These are phyloP conservation scores for Gossypium thurberi DNA, from an alignment of 345 rosid genomes.

Conservation along the genomic window DNA sequence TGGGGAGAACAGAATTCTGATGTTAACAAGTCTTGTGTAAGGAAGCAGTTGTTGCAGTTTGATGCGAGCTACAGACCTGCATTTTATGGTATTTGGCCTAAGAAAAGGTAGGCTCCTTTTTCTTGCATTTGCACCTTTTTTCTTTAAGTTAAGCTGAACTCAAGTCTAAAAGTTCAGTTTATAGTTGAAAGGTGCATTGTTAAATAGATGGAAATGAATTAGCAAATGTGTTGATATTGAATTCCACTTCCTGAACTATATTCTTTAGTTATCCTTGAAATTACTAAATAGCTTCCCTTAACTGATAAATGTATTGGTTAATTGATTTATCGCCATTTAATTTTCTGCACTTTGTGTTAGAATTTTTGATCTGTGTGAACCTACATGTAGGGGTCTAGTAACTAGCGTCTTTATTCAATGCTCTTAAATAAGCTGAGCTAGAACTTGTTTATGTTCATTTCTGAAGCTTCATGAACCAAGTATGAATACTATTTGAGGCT, in stretches of 20 bases:
- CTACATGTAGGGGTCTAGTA: background rate
- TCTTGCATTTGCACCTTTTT: background rate
- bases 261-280: background rate
- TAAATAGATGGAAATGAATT: background rate
- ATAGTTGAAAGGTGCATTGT: background rate
- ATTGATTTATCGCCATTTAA: background rate
- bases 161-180: background rate
- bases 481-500: background rate
- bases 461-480: background rate
- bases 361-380: background rate
- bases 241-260: background rate
- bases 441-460: background rate
- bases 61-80: slow-evolving; percentile 82
- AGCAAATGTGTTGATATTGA: background rate
- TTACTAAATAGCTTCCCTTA: background rate
- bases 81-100: slow-evolving; percentile 89
- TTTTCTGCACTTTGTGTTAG: background rate
- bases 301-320: background rate
- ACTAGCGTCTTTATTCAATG: background rate
- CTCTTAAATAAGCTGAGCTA: background rate
- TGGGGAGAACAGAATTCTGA: slow-evolving; percentile 35
- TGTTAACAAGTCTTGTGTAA: slow-evolving; percentile 31
- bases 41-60: slow-evolving; percentile 75
- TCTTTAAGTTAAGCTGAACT: background rate
- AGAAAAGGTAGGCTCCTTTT: slow-evolving; percentile 49